Conservation (phyloP, 768 basidiomycete species). For the Sistotremastrum suecicum region DNA sequence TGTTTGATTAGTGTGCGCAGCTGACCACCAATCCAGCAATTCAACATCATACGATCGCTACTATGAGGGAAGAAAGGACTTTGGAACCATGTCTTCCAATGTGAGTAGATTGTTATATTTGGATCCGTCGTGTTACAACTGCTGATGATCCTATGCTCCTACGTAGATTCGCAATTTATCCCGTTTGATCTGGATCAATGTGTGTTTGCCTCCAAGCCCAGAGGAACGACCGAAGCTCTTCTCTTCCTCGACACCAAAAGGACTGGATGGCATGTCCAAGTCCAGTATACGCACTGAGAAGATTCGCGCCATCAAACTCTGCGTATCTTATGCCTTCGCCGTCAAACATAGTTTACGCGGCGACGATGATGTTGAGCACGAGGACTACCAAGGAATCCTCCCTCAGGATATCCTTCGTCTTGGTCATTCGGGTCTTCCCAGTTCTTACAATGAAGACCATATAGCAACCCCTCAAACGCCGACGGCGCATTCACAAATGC, state of each 20-base stretch:
- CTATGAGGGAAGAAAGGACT: slow-evolving; percentile 81
- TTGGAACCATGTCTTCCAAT: slow-evolving; percentile 55
- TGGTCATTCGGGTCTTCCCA: slow-evolving; percentile 3
- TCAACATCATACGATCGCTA: slow-evolving; percentile 72
- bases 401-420: slow-evolving; percentile 44
- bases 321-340: slow-evolving; percentile 57
- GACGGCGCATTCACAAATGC: too few relatives aligned
- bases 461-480: too few relatives aligned
- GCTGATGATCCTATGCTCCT: slow-evolving; percentile 1
- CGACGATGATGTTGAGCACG: slow-evolving; percentile 59
- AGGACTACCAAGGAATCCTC: slow-evolving; percentile 53
- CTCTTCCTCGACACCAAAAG: neutral
- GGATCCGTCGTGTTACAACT: neutral
- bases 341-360: slow-evolving; percentile 74
- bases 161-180: slow-evolving; percentile 53
- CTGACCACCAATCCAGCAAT: slow-evolving; percentile 23
- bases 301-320: slow-evolving; percentile 52
- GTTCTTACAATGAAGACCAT: too few relatives aligned
- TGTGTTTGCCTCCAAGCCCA: slow-evolving; percentile 38
- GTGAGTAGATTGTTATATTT: slow-evolving; percentile 16
- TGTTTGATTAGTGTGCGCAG: slow-evolving; percentile 6
- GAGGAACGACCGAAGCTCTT: neutral
- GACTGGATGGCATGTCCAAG: slow-evolving; percentile 1
- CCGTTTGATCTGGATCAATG: slow-evolving; percentile 69
- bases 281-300: slow-evolving; percentile 50